phyloP scores from a whole-genome alignment of 306 rosid species.

The Malus fusca region DNA sequence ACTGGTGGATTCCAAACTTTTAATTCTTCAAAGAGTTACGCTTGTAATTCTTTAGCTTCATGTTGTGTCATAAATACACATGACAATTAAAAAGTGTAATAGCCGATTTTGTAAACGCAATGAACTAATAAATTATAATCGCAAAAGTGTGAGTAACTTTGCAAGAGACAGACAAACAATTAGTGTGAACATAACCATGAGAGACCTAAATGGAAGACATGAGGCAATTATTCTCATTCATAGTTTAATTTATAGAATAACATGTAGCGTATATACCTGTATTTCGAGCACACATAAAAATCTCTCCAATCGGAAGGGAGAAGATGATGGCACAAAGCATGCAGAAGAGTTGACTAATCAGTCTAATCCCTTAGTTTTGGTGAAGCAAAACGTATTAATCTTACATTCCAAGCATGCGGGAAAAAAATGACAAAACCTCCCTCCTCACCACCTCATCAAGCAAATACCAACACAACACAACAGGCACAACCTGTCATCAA shows the following conservation, averaged over 20 bases:
- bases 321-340: background rate
- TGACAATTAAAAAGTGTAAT: too few species aligned
- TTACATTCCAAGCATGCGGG: background rate
- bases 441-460: background rate
- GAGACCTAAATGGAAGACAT: constrained; percentile 13
- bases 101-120: too few species aligned
- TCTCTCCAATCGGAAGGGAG: too few species aligned
- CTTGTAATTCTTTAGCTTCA: too few species aligned
- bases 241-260: background rate
- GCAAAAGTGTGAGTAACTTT: background rate
- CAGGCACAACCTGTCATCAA: background rate
- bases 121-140: background rate
- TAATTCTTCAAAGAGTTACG: too few species aligned
- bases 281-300: fast-evolving
- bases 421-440: background rate
- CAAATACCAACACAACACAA: background rate
- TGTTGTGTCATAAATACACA: too few species aligned
- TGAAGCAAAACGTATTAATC: background rate
- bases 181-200: constrained; percentile 21
- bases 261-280: fast-evolving
- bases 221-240: background rate
- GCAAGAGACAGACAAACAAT: background rate
- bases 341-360: background rate
- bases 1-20: too few species aligned
- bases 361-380: background rate